These are phyloP conservation scores for Bruguiera parviflora DNA, from an alignment of 345 rosid species.

Conservation along the genomic window DNA sequence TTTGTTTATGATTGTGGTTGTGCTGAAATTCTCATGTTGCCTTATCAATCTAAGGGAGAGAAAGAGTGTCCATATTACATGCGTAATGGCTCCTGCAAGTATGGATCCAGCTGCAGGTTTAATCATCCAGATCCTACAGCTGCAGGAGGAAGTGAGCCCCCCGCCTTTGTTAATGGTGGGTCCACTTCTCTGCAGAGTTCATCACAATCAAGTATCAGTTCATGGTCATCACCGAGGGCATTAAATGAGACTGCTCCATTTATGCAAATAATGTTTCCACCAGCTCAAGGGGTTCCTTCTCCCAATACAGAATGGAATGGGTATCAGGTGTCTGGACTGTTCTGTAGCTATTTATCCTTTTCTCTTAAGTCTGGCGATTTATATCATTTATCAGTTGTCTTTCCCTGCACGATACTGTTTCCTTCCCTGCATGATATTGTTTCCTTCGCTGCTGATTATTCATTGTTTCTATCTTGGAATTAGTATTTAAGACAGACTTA, in stretches of 20 bases:
- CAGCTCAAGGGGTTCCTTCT: conserved; percentile 54
- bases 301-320: conserved; percentile 77
- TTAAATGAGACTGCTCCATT: conserved; percentile 49
- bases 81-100: conserved; percentile 96
- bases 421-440: background rate
- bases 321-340: conserved; percentile 55
- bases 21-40: background rate
- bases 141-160: conserved; percentile 46
- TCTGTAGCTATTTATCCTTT: background rate
- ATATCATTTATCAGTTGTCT: background rate
- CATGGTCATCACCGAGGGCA: conserved; percentile 74
- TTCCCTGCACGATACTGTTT: too few relatives aligned
- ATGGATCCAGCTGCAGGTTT: conserved; percentile 72
- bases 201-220: conserved; percentile 46
- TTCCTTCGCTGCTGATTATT: background rate
- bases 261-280: conserved; percentile 56
- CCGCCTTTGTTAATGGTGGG: conserved; percentile 53
- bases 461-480: background rate
- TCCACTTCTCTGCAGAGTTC: conserved; percentile 43
- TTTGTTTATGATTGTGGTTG: background rate
- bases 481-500: background rate
- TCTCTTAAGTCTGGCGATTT: background rate
- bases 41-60: conserved; percentile 53
- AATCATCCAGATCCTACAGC: conserved; percentile 90
- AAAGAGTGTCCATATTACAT: conserved; percentile 84